Percentiles rank a stretch among this genome's conserved stretches.
These are phyloP conservation scores for Medicago arabica DNA, from an alignment of 306 rosid species.

Conservation along the genomic window DNA sequence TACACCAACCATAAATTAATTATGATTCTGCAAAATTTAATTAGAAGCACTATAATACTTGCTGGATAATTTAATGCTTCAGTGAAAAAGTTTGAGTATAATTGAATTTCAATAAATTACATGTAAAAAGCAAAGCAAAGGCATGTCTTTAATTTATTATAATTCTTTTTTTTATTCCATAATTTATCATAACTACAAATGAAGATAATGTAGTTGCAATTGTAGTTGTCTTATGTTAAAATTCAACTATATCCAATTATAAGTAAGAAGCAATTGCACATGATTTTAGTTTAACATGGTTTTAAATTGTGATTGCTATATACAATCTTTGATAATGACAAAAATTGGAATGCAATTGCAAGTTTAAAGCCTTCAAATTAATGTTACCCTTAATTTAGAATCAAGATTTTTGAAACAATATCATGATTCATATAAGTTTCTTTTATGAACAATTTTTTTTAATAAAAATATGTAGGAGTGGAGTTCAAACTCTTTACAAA, in stretches of 20 bases:
- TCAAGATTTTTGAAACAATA: no score
- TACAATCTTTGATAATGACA: no score
- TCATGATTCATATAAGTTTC: no score
- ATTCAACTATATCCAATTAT: neutral
- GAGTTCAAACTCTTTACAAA: no score
- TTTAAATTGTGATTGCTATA: neutral
- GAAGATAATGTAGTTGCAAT: neutral
- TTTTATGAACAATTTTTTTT: no score
- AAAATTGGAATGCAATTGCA: neutral
- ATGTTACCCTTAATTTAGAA: no score
- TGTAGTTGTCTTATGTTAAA: no score
- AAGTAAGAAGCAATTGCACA: neutral
- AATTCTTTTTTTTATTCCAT: neutral
- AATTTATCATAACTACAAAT: neutral
- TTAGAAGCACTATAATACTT: neutral
- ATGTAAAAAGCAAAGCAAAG: neutral
- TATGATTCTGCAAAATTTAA: neutral
- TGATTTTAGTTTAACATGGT: neutral
- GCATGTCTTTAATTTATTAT: neutral
- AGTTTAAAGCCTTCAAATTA: no score
- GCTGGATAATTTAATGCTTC: neutral
- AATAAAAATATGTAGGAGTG: no score
- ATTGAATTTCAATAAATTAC: neutral
- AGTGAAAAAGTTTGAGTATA: neutral
- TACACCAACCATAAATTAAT: constrained; percentile 17